These are phyloP conservation scores for Phaeosphaeriaceae sp. DNA, from an alignment of 2,329 filamentous ascomycete species.

Conservation along the genomic window DNA sequence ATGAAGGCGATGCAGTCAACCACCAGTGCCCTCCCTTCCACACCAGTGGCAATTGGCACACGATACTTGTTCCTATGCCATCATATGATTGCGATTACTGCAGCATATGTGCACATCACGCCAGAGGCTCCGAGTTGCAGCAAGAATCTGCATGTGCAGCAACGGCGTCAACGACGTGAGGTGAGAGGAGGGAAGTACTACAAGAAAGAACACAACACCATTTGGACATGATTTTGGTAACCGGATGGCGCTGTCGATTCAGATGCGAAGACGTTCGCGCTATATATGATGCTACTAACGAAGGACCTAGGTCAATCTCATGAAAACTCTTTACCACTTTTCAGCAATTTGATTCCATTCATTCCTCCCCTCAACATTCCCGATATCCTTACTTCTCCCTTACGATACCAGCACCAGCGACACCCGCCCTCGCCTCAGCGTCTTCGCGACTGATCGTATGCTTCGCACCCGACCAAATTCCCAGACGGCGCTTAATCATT, in stretches of 20 bases:
- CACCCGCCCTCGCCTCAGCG: conserved; percentile 45
- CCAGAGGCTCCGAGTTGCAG: too few relatives aligned
- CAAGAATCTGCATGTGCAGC: too few relatives aligned
- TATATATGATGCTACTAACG: neutral
- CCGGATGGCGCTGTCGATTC: neutral
- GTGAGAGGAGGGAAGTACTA: too few relatives aligned
- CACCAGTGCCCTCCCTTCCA: too few relatives aligned
- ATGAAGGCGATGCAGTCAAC: too few relatives aligned
- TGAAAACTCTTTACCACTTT: neutral
- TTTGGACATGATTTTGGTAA: neutral
- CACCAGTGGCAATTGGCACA: too few relatives aligned
- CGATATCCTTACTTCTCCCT: conserved; percentile 20
- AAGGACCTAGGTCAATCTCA: neutral
- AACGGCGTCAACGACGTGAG: too few relatives aligned
- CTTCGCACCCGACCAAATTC: conserved; percentile 43
- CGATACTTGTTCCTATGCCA: too few relatives aligned
- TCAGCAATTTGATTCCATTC: conserved; percentile 9
- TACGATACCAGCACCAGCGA: conserved; percentile 3
- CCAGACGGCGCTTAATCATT: conserved; percentile 50
- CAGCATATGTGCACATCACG: too few relatives aligned
- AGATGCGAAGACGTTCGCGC: neutral
- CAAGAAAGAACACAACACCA: neutral
- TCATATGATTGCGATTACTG: too few relatives aligned
- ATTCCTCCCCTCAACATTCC: neutral
- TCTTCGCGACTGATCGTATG: conserved; percentile 41